Base-by-base conservation (phyloP, 805 yeast genomes). In the Kuraishia borneana region DNA sequence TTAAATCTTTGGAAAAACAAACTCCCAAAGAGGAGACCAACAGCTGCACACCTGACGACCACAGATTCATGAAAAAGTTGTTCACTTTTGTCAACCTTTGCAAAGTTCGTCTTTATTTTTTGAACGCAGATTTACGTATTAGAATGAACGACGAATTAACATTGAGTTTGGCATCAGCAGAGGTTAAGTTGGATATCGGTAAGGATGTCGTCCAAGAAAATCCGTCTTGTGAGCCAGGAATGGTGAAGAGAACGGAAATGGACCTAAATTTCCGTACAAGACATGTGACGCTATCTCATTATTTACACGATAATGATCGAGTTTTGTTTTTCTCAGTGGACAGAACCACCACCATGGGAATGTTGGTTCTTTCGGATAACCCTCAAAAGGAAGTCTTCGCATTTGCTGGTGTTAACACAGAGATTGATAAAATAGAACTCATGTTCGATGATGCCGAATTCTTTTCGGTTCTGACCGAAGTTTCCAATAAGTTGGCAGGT, bases 11-110 rank as follows among this genome's bases (percentile, higher is more conserved):
- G n/a, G n/a, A n/a, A n/a, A n/a, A n/a, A n/a, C n/a, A n/a, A n/a
- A n/a, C n/a, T 6, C 12, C 16, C 28, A 25, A 25, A 12, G 16
- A 13, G 16, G 16, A 6, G 13, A 25, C 7, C 16, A 16, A 12
- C 13, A 7, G n/a, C 16, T 23, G n/a, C 30, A 13, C 21, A 14
- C 6, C 13, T n/a, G 5, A 23, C 30, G 17, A 17, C 21, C 10
- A 17, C 29, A 17, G 21, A 25, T 25, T 23, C n/a, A 29, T 10
- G 30, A 25, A 17, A 22, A 30, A 33, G 31, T 20, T 19, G 33
- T 37, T 18, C 38, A 38, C 9, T 36, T 32, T 21, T 31, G 35
- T 6, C 14, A 30, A n/a, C 62, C 57, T 26, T 62, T 64, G 67
- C 28, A 25, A 25, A 16, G 16, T 25, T 16, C 7, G 28, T 10